Base-by-base conservation (phyloP, 1,139 yeast genomes). In the Kodamaea sp. region DNA sequence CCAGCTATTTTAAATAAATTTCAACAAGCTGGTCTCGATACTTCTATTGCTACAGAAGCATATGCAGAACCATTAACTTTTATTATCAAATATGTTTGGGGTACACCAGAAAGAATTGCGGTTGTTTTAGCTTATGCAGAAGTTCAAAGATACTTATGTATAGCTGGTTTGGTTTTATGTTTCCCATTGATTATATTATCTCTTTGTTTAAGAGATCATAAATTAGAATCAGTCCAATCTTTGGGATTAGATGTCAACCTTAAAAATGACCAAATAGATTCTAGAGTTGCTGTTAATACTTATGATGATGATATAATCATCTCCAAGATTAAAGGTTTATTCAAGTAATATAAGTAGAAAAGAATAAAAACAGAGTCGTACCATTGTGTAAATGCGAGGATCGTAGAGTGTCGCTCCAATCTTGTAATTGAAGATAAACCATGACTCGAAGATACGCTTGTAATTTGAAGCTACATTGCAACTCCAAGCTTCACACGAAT, bases 91-190 rank as follows among this genome's bases (percentile, higher is more conserved):
- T 67, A 80, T 50, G 56, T 76, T 2, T 79, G 85, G 84, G 86
- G 79, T 1, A 62, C 82, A 2, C 75, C 81, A 8, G 77, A 73
- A 46, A 74, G 89, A 60, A 50, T 58, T 5, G 80, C 76, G 1
- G 65, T 80, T 38, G 83, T 79, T 6, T 61, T 58, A 33, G 76
- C 86, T 2, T 84, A 83, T 58, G 73, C 73, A 42, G 63, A 78
- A 42, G 73, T 81, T 34, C 90, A 84, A 60, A 67, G 69, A 53
- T 59, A 77, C 41, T 71, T 81, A 52, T 71, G 81, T 42, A 62
- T 79, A 37, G 73, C 78, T 24, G 87, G 85, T 9, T 55, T 81
- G 31, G 68, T 73, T 33, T 70, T 81, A 50, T 69, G 79, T 54
- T 68, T 75, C 40, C 76, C 83, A 29, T 63, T 81, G 47, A 56